Percentiles rank a stretch among this genome's conserved stretches.
These are phyloP conservation scores for Hypoxylon perforatum DNA, from an alignment of 495 filamentous ascomycete genomes.

Conservation along the genomic window DNA sequence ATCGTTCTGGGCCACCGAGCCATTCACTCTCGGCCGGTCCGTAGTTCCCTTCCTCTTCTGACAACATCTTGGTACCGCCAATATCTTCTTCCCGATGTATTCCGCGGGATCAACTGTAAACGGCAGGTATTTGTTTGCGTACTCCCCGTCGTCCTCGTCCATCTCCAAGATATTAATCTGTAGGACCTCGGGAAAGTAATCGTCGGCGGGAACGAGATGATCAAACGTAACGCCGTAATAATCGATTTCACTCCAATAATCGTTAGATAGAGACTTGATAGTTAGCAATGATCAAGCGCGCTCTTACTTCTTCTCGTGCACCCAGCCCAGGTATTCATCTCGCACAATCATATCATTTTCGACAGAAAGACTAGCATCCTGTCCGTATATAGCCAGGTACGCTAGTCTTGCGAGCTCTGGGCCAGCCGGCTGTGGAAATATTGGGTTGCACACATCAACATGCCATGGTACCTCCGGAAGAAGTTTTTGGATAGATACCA, in stretches of 20 bases:
- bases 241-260: conserved; percentile 47
- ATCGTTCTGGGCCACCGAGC: not conserved
- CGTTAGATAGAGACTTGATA: not conserved
- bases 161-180: conserved; percentile 40
- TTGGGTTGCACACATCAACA: conserved; percentile 12
- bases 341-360: conserved; percentile 42
- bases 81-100: conserved; percentile 52
- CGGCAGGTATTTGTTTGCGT: conserved; percentile 44
- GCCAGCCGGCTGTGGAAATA: conserved; percentile 45
- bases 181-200: conserved; percentile 49
- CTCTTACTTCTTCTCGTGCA: not conserved
- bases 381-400: conserved; percentile 42
- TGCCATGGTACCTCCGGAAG: conserved; percentile 42
- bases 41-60: conserved; percentile 52
- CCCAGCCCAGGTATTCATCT: conserved; percentile 33
- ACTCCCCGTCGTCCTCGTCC: conserved; percentile 45
- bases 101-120: conserved; percentile 47
- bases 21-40: conserved; percentile 46
- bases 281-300: not conserved
- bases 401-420: conserved; percentile 43
- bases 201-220: conserved; percentile 48
- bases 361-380: conserved; percentile 27
- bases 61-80: conserved; percentile 53
- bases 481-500: conserved; percentile 29
- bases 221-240: conserved; percentile 56